Conservation (phyloP, 129 eudicot genomes). For the Flaveria robusta region DNA sequence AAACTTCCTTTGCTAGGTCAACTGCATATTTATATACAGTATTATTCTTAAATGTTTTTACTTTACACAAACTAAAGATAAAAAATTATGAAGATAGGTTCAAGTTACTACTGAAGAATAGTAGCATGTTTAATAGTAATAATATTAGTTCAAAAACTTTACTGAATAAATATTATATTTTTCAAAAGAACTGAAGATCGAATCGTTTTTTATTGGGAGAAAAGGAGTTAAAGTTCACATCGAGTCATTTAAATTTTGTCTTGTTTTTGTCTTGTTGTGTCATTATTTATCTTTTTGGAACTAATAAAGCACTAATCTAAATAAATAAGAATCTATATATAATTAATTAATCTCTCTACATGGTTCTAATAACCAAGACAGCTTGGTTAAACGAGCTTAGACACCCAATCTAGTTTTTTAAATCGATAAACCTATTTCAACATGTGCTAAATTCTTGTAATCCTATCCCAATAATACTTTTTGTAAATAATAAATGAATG, state of each 20-base stretch:
- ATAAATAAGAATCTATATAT: neutral
- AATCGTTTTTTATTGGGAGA: neutral
- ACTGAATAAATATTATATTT: neutral
- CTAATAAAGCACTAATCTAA: neutral
- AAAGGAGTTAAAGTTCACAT: neutral
- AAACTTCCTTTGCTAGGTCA: neutral
- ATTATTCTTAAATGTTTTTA: neutral
- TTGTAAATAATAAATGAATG: neutral
- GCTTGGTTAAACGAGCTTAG: neutral
- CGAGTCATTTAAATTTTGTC: constrained; percentile 4
- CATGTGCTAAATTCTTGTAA: constrained; percentile 12
- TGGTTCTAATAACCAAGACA: neutral
- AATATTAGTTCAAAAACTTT: neutral
- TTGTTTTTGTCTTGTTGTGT: constrained; percentile 2
- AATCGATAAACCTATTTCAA: constrained; percentile 13
- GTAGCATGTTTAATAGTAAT: too few relatives aligned
- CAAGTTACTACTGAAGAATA: too few relatives aligned
- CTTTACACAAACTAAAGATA: neutral
- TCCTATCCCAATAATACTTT: neutral
- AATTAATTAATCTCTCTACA: constrained; percentile 16
- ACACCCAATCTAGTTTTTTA: neutral
- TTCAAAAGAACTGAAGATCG: neutral
- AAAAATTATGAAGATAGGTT: neutral
- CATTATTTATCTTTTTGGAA: neutral
- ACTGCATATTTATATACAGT: neutral